These are phyloP conservation scores for Schizochytrium sp. DNA, from an alignment of 108 stramenopile species.

Conservation along the genomic window DNA sequence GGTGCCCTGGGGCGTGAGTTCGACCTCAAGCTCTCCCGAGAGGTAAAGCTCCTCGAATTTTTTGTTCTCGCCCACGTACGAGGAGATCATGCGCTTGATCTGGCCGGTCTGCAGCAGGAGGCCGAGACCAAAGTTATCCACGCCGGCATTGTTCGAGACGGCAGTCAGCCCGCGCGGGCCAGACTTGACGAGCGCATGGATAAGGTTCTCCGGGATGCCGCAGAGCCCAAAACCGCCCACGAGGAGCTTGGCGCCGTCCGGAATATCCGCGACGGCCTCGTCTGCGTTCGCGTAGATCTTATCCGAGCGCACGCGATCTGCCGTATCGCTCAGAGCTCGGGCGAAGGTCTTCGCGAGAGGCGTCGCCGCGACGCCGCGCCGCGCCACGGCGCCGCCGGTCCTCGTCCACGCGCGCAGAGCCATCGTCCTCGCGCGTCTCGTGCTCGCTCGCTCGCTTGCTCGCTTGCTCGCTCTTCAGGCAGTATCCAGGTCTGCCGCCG, in stretches of 20 bases:
- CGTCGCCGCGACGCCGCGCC: too few relatives aligned
- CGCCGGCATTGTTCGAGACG: conserved; percentile 70
- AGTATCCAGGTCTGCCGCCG: too few relatives aligned
- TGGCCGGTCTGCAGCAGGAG: conserved; percentile 63
- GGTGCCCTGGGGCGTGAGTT: conserved; percentile 78
- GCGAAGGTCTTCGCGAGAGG: too few relatives aligned
- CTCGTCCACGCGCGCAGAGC: too few relatives aligned
- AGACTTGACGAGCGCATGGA: conserved; percentile 18
- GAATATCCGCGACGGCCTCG: conserved; percentile 24
- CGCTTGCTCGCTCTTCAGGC: too few relatives aligned
- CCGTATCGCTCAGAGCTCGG: background rate
- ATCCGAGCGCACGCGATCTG: background rate
- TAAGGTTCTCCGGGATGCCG: conserved; percentile 45
- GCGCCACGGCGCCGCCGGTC: too few relatives aligned
- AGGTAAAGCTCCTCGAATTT: conserved; percentile 73
- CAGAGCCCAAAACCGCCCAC: conserved; percentile 46
- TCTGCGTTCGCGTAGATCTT: conserved; percentile 22
- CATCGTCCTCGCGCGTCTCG: too few relatives aligned
- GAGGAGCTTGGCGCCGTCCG: conserved; percentile 16
- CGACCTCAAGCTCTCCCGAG: conserved; percentile 69
- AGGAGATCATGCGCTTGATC: conserved; percentile 69
- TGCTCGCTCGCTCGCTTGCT: too few relatives aligned
- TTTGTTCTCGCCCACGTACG: conserved; percentile 87
- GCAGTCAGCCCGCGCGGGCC: conserved; percentile 62
- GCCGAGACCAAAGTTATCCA: conserved; percentile 68